These are phyloP conservation scores for Heterobasidion parviporum DNA, from an alignment of 1,284 basidiomycete species.

Conservation along the genomic window DNA sequence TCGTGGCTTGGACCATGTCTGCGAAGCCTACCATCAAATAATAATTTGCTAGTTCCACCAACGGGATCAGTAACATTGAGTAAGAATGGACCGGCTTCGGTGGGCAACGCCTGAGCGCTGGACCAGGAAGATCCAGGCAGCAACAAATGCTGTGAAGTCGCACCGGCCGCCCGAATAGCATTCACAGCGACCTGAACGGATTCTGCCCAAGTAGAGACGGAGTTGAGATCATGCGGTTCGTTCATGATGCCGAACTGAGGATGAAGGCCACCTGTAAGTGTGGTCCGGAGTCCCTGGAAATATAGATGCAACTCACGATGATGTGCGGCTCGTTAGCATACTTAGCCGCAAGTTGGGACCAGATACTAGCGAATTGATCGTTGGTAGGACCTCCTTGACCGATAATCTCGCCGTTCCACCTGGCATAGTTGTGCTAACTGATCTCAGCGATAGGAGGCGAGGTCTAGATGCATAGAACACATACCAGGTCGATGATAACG, in stretches of 20 bases:
- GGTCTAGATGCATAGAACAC: background rate
- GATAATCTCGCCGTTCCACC: slow-evolving; percentile 44
- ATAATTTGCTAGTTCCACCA: slow-evolving; percentile 47
- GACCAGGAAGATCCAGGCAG: slow-evolving; percentile 34
- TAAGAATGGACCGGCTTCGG: slow-evolving; percentile 6
- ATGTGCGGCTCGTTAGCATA: slow-evolving; percentile 41
- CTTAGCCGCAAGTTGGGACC: slow-evolving; percentile 42
- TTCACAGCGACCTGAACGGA: slow-evolving; percentile 47
- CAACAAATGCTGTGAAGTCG: background rate
- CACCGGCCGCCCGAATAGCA: slow-evolving; percentile 42
- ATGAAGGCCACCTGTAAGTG: background rate
- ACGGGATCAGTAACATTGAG: slow-evolving; percentile 42
- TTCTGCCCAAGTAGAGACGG: slow-evolving; percentile 34
- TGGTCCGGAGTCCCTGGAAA: slow-evolving; percentile 14
- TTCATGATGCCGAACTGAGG: slow-evolving; percentile 33
- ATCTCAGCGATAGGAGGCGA: background rate
- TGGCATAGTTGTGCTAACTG: slow-evolving; percentile 41
- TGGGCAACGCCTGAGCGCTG: slow-evolving; percentile 42
- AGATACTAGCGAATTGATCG: slow-evolving; percentile 43
- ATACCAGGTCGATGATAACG: slow-evolving; percentile 42
- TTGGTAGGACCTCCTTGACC: slow-evolving; percentile 56
- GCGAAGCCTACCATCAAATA: slow-evolving; percentile 42
- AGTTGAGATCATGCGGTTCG: slow-evolving; percentile 43
- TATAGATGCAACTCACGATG: slow-evolving; percentile 33
- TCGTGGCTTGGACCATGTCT: slow-evolving; percentile 38